phyloP scores from a whole-genome alignment of 768 basidiomycete genomes.

The Agaricus blazei region DNA sequence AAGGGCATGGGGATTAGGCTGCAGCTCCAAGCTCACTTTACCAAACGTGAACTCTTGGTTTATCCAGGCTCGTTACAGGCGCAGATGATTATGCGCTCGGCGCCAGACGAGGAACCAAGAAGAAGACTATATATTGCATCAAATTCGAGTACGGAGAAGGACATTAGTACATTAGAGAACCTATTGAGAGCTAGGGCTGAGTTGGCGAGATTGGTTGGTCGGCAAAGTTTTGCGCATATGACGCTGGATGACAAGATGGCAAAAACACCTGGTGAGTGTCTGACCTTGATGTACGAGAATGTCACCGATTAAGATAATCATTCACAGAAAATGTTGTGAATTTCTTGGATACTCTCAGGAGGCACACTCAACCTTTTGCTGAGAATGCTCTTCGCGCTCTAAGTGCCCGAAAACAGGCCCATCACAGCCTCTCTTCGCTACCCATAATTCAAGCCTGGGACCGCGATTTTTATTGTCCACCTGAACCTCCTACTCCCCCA shows the following conservation, averaged over 20 bases:
- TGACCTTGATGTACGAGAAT: background rate
- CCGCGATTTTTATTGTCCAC: constrained; percentile 87
- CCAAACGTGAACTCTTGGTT: constrained; percentile 69
- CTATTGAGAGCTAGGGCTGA: constrained; percentile 76
- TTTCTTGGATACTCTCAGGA: constrained; percentile 78
- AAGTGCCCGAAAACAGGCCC: constrained; percentile 68
- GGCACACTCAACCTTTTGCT: constrained; percentile 77
- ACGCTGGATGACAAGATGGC: constrained; percentile 96
- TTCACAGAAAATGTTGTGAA: constrained; percentile 73
- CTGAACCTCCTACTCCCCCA: constrained; percentile 70
- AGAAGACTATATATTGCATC: constrained; percentile 78
- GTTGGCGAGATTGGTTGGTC: constrained; percentile 80
- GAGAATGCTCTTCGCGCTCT: constrained; percentile 63
- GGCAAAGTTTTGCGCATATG: constrained; percentile 83
- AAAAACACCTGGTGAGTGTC: constrained; percentile 71
- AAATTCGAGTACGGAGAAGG: constrained; percentile 68
- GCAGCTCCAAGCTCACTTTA: constrained; percentile 71
- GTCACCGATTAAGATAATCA: background rate
- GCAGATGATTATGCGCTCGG: constrained; percentile 88
- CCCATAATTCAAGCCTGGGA: constrained; percentile 93
- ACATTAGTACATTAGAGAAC: constrained; percentile 72
- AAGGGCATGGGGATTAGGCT: constrained; percentile 71
- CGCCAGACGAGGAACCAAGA: constrained; percentile 79
- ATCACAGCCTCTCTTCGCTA: constrained; percentile 50
- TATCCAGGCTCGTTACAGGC: constrained; percentile 88